A percentile compares a stretch with the other conserved stretches of the same genome.
These are phyloP conservation scores for Hemileccinum rubropunctum DNA, from an alignment of 768 basidiomycete species.

Conservation along the genomic window DNA sequence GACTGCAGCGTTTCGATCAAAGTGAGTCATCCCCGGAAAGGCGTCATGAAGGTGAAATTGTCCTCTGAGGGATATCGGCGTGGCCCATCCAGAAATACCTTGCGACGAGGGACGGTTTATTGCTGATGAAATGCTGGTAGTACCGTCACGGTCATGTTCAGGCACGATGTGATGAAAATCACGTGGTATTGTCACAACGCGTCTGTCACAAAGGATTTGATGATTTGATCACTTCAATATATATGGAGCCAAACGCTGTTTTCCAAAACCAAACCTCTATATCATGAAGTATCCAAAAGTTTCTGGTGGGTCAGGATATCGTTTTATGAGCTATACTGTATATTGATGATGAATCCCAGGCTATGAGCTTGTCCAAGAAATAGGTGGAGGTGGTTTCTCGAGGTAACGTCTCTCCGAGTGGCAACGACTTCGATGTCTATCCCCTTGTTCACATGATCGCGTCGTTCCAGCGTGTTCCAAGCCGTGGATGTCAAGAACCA, in stretches of 20 bases:
- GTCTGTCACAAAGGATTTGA: slow-evolving; percentile 24
- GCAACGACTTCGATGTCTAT: background rate
- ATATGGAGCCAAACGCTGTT: background rate
- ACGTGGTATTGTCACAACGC: slow-evolving; percentile 23
- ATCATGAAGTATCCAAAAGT: slow-evolving; percentile 35
- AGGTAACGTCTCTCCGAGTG: slow-evolving; percentile 43
- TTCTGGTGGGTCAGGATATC: slow-evolving; percentile 17
- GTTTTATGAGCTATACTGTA: background rate
- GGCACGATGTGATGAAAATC: background rate
- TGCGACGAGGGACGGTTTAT: no score
- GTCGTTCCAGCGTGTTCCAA: slow-evolving; percentile 71
- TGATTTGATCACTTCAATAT: slow-evolving; percentile 9
- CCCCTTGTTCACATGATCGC: background rate
- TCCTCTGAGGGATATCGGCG: no score
- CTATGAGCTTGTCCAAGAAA: slow-evolving; percentile 66
- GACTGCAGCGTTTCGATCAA: no score
- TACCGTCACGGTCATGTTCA: no score
- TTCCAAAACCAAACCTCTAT: background rate
- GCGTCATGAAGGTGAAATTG: no score
- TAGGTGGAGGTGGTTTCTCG: slow-evolving; percentile 88
- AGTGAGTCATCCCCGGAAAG: no score
- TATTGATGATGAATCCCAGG: slow-evolving; percentile 39
- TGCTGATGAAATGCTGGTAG: no score
- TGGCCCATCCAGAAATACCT: no score
- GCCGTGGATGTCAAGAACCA: slow-evolving; percentile 69